These are phyloP conservation scores for Hypomontagnella submonticulosa DNA, from an alignment of 495 filamentous ascomycete genomes.

Conservation along the genomic window DNA sequence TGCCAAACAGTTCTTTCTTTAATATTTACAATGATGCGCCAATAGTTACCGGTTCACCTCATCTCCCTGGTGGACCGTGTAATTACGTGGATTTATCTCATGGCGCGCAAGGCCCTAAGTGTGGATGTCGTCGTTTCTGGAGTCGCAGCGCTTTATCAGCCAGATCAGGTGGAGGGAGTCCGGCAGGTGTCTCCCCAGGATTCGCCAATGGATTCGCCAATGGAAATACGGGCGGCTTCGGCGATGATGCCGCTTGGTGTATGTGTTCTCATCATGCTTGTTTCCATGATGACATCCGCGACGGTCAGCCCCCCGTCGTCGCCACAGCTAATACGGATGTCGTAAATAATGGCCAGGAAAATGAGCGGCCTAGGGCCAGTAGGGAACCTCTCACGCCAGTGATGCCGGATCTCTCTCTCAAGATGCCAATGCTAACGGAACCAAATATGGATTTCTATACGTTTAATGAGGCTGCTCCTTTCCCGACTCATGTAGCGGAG, in stretches of 20 bases:
- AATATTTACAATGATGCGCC: conserved; percentile 61
- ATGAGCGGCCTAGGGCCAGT: conserved; percentile 53
- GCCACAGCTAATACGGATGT: conserved; percentile 30
- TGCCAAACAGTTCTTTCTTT: conserved; percentile 57
- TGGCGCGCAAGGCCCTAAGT: conserved; percentile 57
- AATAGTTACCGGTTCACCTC: conserved; percentile 42
- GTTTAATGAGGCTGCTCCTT: conserved; percentile 44
- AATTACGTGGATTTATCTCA: conserved; percentile 67
- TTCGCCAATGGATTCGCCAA: conserved; percentile 41
- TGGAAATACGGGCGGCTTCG: conserved; percentile 27
- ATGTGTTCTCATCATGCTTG: conserved; percentile 80
- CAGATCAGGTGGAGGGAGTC: conserved; percentile 39
- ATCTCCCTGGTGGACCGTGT: conserved; percentile 67
- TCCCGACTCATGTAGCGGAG: conserved; percentile 39
- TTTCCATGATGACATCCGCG: conserved; percentile 66
- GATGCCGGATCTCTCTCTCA: conserved; percentile 51
- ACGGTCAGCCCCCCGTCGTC: conserved; percentile 39
- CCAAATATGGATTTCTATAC: conserved; percentile 51
- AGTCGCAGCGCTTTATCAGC: conserved; percentile 50
- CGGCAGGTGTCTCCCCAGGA: conserved; percentile 41
- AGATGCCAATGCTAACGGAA: conserved; percentile 47
- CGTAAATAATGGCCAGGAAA: conserved; percentile 55
- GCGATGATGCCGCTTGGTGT: conserved; percentile 62
- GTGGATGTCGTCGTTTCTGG: conserved; percentile 77
- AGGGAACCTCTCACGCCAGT: conserved; percentile 59